A percentile compares a stretch with the other conserved stretches of the same genome.
phyloP scores from a whole-genome alignment of 2,329 filamentous ascomycete species.

The Orbilia quercus region DNA sequence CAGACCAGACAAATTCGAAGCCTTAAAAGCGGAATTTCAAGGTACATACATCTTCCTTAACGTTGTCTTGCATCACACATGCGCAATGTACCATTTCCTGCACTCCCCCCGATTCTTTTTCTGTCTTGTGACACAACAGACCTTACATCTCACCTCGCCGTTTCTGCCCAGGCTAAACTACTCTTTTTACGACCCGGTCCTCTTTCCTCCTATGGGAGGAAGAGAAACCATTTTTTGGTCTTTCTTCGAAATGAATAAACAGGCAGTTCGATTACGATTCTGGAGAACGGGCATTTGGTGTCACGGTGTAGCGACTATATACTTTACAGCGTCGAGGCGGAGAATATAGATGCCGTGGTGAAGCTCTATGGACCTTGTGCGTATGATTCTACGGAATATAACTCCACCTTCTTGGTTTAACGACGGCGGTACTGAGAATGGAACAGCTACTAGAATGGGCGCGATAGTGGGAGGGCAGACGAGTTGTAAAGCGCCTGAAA shows the following conservation, averaged over 20 bases:
- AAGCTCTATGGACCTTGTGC: conserved; percentile 91
- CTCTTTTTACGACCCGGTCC: not conserved
- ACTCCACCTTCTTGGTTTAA: not conserved
- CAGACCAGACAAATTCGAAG: conserved; percentile 85
- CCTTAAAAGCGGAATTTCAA: conserved; percentile 81
- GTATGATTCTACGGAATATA: conserved; percentile 61
- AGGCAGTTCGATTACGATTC: conserved; percentile 74
- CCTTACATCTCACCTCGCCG: no score
- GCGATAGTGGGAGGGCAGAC: conserved; percentile 98
- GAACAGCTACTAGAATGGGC: conserved; percentile 85
- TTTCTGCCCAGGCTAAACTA: conserved; percentile 32
- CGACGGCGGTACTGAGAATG: not conserved
- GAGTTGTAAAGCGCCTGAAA: conserved; percentile 97
- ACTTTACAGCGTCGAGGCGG: conserved; percentile 97
- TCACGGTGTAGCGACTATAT: conserved; percentile 97
- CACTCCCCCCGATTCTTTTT: conserved; percentile 50
- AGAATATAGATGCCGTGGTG: conserved; percentile 86
- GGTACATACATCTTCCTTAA: conserved; percentile 67
- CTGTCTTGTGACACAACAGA: conserved; percentile 9
- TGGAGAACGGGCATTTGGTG: conserved; percentile 93
- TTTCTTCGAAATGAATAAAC: conserved; percentile 61
- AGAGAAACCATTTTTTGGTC: not conserved
- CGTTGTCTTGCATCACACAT: conserved; percentile 60
- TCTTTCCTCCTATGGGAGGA: not conserved
- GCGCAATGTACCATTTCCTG: not conserved